Percentiles rank a stretch among this genome's conserved stretches.
These are phyloP conservation scores for Oenanthe javanica DNA, from an alignment of 140 eudicot species.

Conservation along the genomic window DNA sequence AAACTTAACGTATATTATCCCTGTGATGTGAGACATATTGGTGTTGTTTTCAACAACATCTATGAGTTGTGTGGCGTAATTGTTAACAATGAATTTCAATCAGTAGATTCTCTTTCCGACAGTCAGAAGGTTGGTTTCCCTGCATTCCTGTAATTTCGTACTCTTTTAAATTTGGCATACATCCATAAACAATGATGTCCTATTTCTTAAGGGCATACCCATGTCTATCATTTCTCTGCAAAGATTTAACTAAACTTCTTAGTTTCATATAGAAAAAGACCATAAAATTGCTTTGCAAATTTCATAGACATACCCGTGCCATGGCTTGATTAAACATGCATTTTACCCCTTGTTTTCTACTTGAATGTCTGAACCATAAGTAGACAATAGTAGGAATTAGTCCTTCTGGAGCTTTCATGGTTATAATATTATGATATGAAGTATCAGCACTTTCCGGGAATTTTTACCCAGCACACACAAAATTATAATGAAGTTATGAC, in stretches of 20 bases:
- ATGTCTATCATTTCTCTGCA: not conserved
- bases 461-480: not conserved
- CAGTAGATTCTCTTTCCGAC: slow-evolving; percentile 81
- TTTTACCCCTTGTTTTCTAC: not conserved
- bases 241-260: not conserved
- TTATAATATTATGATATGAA: not conserved
- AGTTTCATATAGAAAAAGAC: not conserved
- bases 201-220: not conserved
- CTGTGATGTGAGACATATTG: slow-evolving; percentile 67
- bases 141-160: not conserved
- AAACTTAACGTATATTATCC: slow-evolving; percentile 88
- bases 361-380: not conserved
- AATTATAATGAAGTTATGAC: not conserved
- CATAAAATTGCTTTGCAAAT: not conserved
- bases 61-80: slow-evolving; percentile 83
- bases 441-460: not conserved
- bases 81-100: slow-evolving; percentile 60
- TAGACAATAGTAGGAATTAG: not conserved
- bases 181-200: not conserved
- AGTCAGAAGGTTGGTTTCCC: slow-evolving; percentile 70
- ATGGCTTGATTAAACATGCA: not conserved
- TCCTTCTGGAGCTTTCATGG: not conserved
- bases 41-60: slow-evolving; percentile 83
- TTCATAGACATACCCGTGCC: not conserved
- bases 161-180: not conserved